Conservation (phyloP, 805 yeast genomes). For the Nakazawaea pomicola region DNA sequence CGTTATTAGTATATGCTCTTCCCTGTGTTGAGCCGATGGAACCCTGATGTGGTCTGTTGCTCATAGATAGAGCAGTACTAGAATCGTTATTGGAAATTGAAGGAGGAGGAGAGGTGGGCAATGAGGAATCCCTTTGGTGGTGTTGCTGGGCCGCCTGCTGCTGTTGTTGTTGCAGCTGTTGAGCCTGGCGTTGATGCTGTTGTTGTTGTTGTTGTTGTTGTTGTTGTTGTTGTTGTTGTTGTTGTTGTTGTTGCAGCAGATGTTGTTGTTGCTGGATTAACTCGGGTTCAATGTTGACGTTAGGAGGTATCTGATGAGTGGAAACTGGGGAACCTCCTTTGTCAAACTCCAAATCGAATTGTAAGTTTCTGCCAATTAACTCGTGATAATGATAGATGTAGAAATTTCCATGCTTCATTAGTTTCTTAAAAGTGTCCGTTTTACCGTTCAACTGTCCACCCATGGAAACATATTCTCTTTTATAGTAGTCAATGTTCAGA, state of each 20-base stretch:
- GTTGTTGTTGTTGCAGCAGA: conserved; percentile 2
- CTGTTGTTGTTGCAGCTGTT: no score
- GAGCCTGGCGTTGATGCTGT: no score
- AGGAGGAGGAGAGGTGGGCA: background rate
- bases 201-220: no score
- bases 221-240: background rate
- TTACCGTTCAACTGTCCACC: conserved; percentile 12
- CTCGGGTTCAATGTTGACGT: conserved; percentile 7
- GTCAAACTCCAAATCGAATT: conserved; percentile 9
- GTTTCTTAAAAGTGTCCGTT: conserved; percentile 12
- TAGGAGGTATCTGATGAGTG: background rate
- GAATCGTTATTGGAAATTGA: no score
- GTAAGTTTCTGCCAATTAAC: conserved; percentile 10
- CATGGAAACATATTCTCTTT: conserved; percentile 7
- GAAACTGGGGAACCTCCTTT: background rate
- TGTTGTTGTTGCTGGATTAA: conserved; percentile 3
- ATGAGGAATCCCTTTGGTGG: background rate
- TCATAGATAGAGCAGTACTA: no score
- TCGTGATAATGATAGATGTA: conserved; percentile 12
- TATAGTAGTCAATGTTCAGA: conserved; percentile 8
- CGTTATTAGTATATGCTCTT: no score
- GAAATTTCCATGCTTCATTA: conserved; percentile 12
- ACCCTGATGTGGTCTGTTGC: no score
- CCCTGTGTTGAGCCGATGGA: no score
- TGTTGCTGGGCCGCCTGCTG: no score